Percentiles rank a stretch among this genome's conserved stretches.
phyloP scores from a whole-genome alignment of 2,329 filamentous ascomycete genomes.

The Thielaviopsis musarum region DNA sequence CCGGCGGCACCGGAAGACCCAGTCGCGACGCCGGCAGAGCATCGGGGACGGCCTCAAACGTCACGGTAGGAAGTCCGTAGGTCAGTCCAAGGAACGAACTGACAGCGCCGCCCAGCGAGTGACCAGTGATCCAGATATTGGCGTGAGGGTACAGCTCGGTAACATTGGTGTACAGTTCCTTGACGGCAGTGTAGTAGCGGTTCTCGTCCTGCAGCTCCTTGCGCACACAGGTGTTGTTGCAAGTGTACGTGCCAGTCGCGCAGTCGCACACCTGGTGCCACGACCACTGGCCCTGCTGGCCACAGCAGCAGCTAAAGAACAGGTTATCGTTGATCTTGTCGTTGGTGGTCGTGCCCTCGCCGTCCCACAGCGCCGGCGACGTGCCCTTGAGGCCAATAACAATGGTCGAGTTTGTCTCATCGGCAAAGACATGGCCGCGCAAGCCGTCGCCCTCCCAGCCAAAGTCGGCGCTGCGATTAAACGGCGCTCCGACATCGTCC shows the following conservation, averaged over 20 bases:
- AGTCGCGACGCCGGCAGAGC: constrained; percentile 72
- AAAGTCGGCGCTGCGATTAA: constrained; percentile 78
- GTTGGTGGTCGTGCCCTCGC: constrained; percentile 90
- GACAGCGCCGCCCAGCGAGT: constrained; percentile 82
- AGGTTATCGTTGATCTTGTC: constrained; percentile 97
- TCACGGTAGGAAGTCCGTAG: constrained; percentile 78
- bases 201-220: constrained; percentile 64
- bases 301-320: constrained; percentile 96
- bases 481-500: constrained; percentile 62
- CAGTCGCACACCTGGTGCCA: constrained; percentile 93
- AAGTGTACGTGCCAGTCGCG: constrained; percentile 69
- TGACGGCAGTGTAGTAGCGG: constrained; percentile 76
- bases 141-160: constrained; percentile 73
- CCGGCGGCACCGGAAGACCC: constrained; percentile 72
- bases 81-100: constrained; percentile 79
- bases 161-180: constrained; percentile 83
- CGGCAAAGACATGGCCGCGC: constrained; percentile 81
- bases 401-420: constrained; percentile 69
- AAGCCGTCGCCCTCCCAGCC: constrained; percentile 85
- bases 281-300: constrained; percentile 74
- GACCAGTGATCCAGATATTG: constrained; percentile 77
- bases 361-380: constrained; percentile 79
- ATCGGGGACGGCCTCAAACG: constrained; percentile 85
- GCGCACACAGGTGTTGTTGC: constrained; percentile 79
- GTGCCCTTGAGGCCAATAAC: constrained; percentile 91